Conservation (phyloP, 1,139 yeast genomes). For the Spathaspora sp. region DNA sequence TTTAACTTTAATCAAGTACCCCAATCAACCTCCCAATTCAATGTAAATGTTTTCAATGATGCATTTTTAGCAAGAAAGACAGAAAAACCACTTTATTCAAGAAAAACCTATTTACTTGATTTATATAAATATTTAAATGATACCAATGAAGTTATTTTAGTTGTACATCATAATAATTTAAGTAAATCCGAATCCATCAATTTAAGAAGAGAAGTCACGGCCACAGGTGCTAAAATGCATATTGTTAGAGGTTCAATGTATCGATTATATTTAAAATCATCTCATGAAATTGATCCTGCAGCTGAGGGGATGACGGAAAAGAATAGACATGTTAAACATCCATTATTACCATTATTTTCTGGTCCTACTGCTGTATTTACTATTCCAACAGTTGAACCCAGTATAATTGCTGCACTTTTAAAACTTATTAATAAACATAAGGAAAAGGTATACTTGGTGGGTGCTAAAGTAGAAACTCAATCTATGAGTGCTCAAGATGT, state of each 20-base stretch:
- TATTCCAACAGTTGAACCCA: constrained; percentile 70
- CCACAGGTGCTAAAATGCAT: constrained; percentile 65
- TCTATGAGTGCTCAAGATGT: constrained; percentile 55
- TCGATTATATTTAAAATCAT: constrained; percentile 73
- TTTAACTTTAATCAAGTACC: neutral
- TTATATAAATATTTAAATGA: constrained; percentile 72
- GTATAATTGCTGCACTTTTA: constrained; percentile 57
- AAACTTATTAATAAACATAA: constrained; percentile 61
- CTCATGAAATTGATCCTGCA: constrained; percentile 74
- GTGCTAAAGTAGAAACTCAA: constrained; percentile 71
- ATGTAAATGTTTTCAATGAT: constrained; percentile 6
- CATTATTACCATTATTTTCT: constrained; percentile 62
- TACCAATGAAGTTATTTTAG: constrained; percentile 64
- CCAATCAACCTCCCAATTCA: neutral
- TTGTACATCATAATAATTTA: constrained; percentile 83
- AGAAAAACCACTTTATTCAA: constrained; percentile 52
- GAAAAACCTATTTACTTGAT: constrained; percentile 86
- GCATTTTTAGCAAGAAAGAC: constrained; percentile 33
- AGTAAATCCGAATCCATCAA: constrained; percentile 63
- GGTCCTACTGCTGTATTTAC: constrained; percentile 90
- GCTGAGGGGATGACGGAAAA: constrained; percentile 50
- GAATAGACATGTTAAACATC: constrained; percentile 53
- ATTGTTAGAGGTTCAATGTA: constrained; percentile 69
- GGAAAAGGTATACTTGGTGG: constrained; percentile 77
- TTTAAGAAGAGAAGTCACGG: constrained; percentile 60